Base-by-base conservation (phyloP, 2,329 filamentous ascomycete genomes). In the Conoideocrella luteorostrata region DNA sequence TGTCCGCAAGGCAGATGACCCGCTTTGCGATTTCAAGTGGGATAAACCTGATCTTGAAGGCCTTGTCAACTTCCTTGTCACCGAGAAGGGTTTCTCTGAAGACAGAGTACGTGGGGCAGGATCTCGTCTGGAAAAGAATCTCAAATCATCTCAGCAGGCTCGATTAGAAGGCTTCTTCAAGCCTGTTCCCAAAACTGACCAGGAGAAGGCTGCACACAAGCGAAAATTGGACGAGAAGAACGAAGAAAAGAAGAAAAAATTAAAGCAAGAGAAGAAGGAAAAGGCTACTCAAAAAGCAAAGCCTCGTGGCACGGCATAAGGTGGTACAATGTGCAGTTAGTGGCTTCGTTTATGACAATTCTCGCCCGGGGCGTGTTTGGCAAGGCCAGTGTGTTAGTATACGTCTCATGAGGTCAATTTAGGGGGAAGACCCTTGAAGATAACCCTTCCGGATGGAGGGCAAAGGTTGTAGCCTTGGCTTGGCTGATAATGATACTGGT, bases 161-260 rank as follows among this genome's bases (percentile, higher is more conserved):
- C 78, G 93, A 18, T 71, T 98, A 2, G 91, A 97, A 61, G 93
- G 93, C 1, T 98, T 98, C 71, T 98, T 98, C 76, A 96, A 95
- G 71, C 82, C 88, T 1, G 69, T 95, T 13, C 86, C 88, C 48
- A 94, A 91, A 72, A 88, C 90, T 0, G 86, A 90, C 0, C 85
- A 83, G 51, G 83, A 98, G 69, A 86, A 91, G 67, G 84, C 84
- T 43, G 82, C 67, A 33, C 70, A 94, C 58, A 98, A 98, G 77
- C 79, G 93, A 53, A 98, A 97, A 72, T 77, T 93, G 29, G 91
- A 97, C 41, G 87, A 90, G 68, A 94, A 94, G 71, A 74, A 88
- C 24, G 89, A 90, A 56, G 86, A 89, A 55, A 89, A 88, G 67
- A 96, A 91, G 72, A 97, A 97, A 77, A 94, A 90, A 70, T 75